Evolutionary conservation across 495 filamentous ascomycete species (phyloP).

Genomic region (Tuber melanosporum): DNA sequence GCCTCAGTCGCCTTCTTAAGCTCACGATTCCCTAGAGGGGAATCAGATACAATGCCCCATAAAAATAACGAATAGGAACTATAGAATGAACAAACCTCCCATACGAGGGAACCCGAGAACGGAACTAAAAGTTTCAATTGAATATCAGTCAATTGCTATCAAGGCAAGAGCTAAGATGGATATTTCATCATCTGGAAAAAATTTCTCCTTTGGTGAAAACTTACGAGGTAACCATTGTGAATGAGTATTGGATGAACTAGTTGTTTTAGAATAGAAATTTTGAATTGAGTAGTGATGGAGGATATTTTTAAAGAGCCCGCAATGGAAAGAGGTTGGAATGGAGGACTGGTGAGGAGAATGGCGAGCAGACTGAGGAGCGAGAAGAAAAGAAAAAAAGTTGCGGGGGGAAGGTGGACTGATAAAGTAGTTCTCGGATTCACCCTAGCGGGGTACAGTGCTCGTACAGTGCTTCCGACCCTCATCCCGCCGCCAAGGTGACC

Average conservation of each 20-base stretch:
- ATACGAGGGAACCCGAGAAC: constrained; percentile 86
- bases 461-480: not conserved
- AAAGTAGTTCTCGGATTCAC: not conserved
- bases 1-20: constrained; percentile 99
- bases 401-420: constrained; percentile 8
- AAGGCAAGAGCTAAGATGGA: not conserved
- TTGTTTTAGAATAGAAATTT: not conserved
- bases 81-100: constrained; percentile 50
- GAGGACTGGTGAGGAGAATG: constrained; percentile 12
- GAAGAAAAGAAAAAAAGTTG: constrained; percentile 7
- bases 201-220: constrained; percentile 10
- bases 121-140: constrained; percentile 44
- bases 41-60: constrained; percentile 1
- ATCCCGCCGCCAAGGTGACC: not conserved
- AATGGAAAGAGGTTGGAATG: constrained; percentile 4
- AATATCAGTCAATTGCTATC: constrained; percentile 19
- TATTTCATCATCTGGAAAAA: not conserved
- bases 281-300: constrained; percentile 20
- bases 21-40: constrained; percentile 67
- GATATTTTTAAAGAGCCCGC: constrained; percentile 12
- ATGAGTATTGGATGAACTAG: not conserved
- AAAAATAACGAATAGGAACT: constrained; percentile 9
- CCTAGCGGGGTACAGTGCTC: not conserved
- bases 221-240: constrained; percentile 40
- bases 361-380: constrained; percentile 18